These are phyloP conservation scores for Ensete ventricosum DNA, from an alignment of 176 grass and related monocot genomes.

Conservation along the genomic window DNA sequence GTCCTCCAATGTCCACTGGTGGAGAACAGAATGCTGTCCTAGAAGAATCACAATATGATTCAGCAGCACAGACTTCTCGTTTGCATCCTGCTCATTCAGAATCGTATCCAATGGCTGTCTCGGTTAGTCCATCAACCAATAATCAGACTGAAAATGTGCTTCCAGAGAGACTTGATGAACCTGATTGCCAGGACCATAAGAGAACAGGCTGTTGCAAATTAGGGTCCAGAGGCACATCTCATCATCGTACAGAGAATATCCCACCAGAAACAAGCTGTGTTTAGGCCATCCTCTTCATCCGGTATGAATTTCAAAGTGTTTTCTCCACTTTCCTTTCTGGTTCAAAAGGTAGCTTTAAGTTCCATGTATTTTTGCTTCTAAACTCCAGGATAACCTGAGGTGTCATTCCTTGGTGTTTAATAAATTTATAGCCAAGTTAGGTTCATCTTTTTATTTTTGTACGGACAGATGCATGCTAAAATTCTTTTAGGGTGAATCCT, in stretches of 20 bases:
- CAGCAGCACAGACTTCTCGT: constrained; percentile 32
- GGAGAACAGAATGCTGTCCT: constrained; percentile 32
- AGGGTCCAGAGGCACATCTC: constrained; percentile 49
- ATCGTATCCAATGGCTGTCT: constrained; percentile 42
- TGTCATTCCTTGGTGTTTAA: background rate
- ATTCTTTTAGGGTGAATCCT: background rate
- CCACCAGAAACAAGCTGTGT: constrained; percentile 36
- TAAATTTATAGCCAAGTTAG: background rate
- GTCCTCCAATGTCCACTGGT: constrained; percentile 9
- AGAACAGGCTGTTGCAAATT: constrained; percentile 48
- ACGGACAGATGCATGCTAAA: background rate
- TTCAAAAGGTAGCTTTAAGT: background rate
- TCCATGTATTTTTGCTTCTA: background rate
- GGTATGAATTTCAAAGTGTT: background rate
- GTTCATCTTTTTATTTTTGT: background rate
- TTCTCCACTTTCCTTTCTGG: background rate
- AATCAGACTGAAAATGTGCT: constrained; percentile 34
- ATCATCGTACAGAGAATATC: constrained; percentile 42
- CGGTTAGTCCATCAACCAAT: constrained; percentile 33
- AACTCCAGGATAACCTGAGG: background rate
- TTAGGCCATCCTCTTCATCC: background rate
- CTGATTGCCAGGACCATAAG: constrained; percentile 63
- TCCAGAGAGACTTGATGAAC: constrained; percentile 54
- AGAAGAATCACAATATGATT: constrained; percentile 35
- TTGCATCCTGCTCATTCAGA: constrained; percentile 24